A percentile compares a stretch with the other conserved stretches of the same genome.
Evolutionary conservation across 1,284 basidiomycete genomes (phyloP).

Genomic region (Pseudozyma hubeiensis): DNA sequence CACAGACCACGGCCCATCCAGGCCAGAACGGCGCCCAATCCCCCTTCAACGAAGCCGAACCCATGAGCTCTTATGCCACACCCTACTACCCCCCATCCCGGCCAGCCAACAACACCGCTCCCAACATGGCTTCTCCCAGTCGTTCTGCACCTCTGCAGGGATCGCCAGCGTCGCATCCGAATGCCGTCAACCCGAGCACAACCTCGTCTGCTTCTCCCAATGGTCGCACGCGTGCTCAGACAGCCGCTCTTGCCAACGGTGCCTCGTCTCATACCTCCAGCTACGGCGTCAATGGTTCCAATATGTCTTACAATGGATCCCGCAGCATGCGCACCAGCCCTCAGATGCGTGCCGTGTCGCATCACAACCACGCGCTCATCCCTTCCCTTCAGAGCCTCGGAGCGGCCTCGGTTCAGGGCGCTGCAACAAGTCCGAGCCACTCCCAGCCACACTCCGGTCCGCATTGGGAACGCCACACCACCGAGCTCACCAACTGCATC

Average conservation of each 20-base stretch:
- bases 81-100: constrained; percentile 18
- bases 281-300: constrained; percentile 20
- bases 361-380: constrained; percentile 25
- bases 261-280: constrained; percentile 12
- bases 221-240: constrained; percentile 38
- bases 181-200: background rate
- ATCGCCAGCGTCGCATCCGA: constrained; percentile 2
- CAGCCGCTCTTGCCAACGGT: constrained; percentile 27
- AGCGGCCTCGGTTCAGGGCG: constrained; percentile 8
- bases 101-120: constrained; percentile 11
- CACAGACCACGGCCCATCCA: constrained; percentile 1
- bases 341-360: constrained; percentile 40
- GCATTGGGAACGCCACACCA: constrained; percentile 60
- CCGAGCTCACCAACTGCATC: constrained; percentile 65
- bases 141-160: constrained; percentile 30
- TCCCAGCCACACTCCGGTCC: constrained; percentile 24
- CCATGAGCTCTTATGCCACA: background rate
- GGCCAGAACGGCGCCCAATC: constrained; percentile 4
- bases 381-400: constrained; percentile 26
- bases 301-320: constrained; percentile 23
- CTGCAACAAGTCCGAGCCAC: constrained; percentile 32
- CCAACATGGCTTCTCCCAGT: constrained; percentile 31
- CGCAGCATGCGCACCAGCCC: constrained; percentile 43
- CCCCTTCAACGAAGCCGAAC: constrained; percentile 2
- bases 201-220: constrained; percentile 30